phyloP scores from a whole-genome alignment of 2,329 filamentous ascomycete genomes.

The Penicillium verrucosum region DNA sequence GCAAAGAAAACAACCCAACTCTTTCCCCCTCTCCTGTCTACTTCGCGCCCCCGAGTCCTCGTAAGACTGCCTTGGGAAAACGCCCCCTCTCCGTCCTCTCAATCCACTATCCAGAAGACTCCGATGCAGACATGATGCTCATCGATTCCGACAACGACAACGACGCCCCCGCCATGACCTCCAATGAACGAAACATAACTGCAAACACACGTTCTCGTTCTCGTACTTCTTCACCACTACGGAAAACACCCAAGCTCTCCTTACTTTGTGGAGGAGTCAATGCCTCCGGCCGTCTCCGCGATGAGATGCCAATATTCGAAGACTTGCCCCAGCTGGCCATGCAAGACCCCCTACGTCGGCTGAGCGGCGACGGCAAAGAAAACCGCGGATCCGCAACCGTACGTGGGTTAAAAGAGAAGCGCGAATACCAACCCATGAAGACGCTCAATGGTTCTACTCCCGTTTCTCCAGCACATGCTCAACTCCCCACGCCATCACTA shows the following conservation, averaged over 20 bases:
- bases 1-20: slow-evolving; percentile 51
- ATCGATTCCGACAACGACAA: slow-evolving; percentile 28
- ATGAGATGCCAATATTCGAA: slow-evolving; percentile 34
- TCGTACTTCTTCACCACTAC: slow-evolving; percentile 25
- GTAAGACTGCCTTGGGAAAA: slow-evolving; percentile 40
- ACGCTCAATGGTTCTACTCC: not conserved
- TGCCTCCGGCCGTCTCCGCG: slow-evolving; percentile 22
- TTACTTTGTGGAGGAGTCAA: slow-evolving; percentile 25
- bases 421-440: slow-evolving; percentile 6
- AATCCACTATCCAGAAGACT: slow-evolving; percentile 30
- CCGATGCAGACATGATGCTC: slow-evolving; percentile 30
- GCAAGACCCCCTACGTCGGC: slow-evolving; percentile 12
- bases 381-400: slow-evolving; percentile 17
- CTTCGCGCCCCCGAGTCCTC: slow-evolving; percentile 34
- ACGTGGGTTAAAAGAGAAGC: slow-evolving; percentile 14
- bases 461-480: not conserved
- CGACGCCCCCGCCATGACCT: slow-evolving; percentile 27
- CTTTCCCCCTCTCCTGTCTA: slow-evolving; percentile 40
- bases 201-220: slow-evolving; percentile 29
- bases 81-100: slow-evolving; percentile 44
- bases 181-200: slow-evolving; percentile 43
- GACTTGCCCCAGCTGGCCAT: slow-evolving; percentile 23
- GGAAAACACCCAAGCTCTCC: slow-evolving; percentile 38
- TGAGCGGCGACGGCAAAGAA: slow-evolving; percentile 21
- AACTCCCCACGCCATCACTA: not conserved